Evolutionary conservation across 257 asterid genomes (phyloP).

Genomic region (Thymus mandschuricus): DNA sequence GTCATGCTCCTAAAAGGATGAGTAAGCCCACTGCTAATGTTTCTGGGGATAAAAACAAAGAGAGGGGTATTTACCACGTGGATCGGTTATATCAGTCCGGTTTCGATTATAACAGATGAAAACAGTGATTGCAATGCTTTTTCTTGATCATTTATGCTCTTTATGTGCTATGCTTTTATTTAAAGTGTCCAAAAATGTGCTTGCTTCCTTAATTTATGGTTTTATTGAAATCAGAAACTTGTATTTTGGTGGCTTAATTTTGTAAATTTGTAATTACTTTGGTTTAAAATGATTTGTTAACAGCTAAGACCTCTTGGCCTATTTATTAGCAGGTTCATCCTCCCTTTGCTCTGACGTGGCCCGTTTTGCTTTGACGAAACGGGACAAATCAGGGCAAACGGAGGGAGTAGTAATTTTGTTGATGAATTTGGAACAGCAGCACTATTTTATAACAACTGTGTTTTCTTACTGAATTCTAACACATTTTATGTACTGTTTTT

Average conservation of each 20-base stretch:
- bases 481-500: too few species aligned
- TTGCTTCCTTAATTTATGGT: neutral
- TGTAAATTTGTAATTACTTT: too few species aligned
- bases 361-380: too few species aligned
- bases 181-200: neutral
- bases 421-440: too few species aligned
- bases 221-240: too few species aligned
- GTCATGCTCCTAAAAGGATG: neutral
- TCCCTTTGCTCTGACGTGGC: too few species aligned
- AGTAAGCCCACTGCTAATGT: neutral
- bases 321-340: neutral
- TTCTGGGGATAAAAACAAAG: neutral
- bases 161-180: neutral
- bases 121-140: neutral
- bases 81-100: neutral
- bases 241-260: neutral
- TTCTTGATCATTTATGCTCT: neutral
- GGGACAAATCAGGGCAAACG: too few species aligned
- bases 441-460: too few species aligned
- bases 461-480: too few species aligned
- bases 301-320: neutral
- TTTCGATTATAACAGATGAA: neutral
- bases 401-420: too few species aligned
- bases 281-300: neutral
- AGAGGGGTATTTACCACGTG: neutral